Conservation (phyloP, 768 basidiomycete species). For the Russula olivacea region DNA sequence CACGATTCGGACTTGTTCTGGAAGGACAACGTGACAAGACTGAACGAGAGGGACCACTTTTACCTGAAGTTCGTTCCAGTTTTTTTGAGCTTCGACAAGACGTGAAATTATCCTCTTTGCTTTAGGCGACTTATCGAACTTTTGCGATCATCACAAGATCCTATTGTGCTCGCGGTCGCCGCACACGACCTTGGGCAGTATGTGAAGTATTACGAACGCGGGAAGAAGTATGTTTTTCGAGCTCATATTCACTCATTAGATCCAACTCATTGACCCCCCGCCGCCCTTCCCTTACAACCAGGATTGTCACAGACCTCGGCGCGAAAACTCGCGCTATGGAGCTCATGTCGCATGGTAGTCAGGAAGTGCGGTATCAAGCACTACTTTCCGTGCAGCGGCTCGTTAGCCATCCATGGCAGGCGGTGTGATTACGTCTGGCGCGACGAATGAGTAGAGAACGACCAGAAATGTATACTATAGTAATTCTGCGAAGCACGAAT, state of each 20-base stretch:
- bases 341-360: conserved; percentile 82
- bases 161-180: conserved; percentile 82
- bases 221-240: conserved; percentile 67
- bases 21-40: conserved; percentile 86
- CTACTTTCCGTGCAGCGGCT: conserved; percentile 86
- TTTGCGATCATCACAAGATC: conserved; percentile 62
- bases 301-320: conserved; percentile 75
- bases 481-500: conserved; percentile 11
- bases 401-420: conserved; percentile 83
- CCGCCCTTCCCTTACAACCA: conserved; percentile 34
- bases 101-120: not conserved
- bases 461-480: conserved; percentile 8
- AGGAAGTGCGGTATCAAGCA: conserved; percentile 90
- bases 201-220: conserved; percentile 84
- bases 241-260: not conserved
- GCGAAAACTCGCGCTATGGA: conserved; percentile 88
- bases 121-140: conserved; percentile 67
- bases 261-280: not conserved
- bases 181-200: conserved; percentile 92
- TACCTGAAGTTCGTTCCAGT: conserved; percentile 61
- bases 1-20: conserved; percentile 98
- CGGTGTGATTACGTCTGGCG: conserved; percentile 33
- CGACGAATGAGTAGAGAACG: not conserved
- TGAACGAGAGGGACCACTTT: conserved; percentile 80
- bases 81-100: not conserved